These are phyloP conservation scores for Trichoderma sp. DNA, from an alignment of 2,329 filamentous ascomycete genomes.

Conservation along the genomic window DNA sequence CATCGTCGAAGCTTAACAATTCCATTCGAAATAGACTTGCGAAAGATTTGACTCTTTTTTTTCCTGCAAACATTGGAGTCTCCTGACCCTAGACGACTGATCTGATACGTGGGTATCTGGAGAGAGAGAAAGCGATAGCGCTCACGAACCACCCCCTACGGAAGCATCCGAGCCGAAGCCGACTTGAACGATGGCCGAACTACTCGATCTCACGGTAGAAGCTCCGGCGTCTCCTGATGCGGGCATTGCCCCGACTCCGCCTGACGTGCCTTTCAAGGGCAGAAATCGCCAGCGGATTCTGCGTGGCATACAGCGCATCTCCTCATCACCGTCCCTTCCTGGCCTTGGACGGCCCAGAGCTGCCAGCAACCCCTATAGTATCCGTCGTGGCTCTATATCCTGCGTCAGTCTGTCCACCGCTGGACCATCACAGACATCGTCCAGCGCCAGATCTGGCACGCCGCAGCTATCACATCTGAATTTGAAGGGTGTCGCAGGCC, in stretches of 20 bases:
- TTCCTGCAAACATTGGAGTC: neutral
- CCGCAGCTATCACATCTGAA: conserved; percentile 46
- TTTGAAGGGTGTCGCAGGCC: conserved; percentile 40
- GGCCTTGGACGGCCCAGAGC: conserved; percentile 65
- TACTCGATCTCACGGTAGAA: neutral
- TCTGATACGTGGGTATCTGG: neutral
- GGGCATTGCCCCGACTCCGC: conserved; percentile 27
- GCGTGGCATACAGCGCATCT: conserved; percentile 75
- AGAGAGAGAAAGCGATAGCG: neutral
- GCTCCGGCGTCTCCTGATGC: conserved; percentile 33
- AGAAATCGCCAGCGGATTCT: conserved; percentile 72
- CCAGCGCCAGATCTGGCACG: conserved; percentile 36
- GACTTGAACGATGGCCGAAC: conserved; percentile 19
- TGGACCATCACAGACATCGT: conserved; percentile 35
- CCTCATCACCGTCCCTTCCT: conserved; percentile 73
- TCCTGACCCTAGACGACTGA: neutral
- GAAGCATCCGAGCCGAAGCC: neutral
- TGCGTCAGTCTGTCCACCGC: conserved; percentile 55
- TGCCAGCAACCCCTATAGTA: conserved; percentile 67
- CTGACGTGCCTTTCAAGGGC: conserved; percentile 50
- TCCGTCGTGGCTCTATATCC: conserved; percentile 50
- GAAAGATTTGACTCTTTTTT: neutral
- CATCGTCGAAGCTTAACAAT: conserved; percentile 9
- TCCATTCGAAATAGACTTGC: neutral
- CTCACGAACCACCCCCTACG: neutral